Evolutionary conservation across 805 yeast genomes (phyloP).

Genomic region (Cyberlindnera americana): DNA sequence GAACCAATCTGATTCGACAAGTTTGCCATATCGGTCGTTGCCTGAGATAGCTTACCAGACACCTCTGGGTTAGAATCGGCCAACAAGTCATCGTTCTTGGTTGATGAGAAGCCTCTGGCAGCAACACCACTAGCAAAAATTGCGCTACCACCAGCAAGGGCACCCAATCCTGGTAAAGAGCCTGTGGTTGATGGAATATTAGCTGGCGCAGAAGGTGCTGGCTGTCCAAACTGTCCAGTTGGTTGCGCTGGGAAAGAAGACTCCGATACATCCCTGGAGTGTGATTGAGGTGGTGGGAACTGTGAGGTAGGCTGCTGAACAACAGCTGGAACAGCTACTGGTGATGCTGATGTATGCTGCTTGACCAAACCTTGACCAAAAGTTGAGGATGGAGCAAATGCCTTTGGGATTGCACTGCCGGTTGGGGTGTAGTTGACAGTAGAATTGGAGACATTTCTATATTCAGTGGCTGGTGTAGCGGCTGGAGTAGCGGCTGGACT

Average conservation of each 20-base stretch:
- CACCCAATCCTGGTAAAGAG: conserved; percentile 1
- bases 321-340: conserved; percentile 16
- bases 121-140: conserved; percentile 7
- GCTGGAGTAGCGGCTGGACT: conserved; percentile 37
- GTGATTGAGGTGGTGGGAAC: background rate
- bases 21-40: conserved; percentile 83
- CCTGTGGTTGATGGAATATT: no score
- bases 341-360: conserved; percentile 27
- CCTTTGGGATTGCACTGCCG: conserved; percentile 30
- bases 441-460: conserved; percentile 25
- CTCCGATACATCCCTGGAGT: conserved; percentile 3
- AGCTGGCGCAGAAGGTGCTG: background rate
- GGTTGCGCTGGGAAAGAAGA: background rate
- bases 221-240: background rate
- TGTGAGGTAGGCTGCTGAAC: no score
- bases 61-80: conserved; percentile 50
- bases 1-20: conserved; percentile 81
- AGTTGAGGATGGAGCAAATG: conserved; percentile 76
- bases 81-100: conserved; percentile 41
- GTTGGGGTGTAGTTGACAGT: conserved; percentile 30
- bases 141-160: conserved; percentile 9
- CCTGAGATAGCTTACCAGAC: conserved; percentile 66
- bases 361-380: conserved; percentile 74
- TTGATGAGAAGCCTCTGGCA: conserved; percentile 5
- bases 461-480: conserved; percentile 25